Evolutionary conservation across 176 grass and related monocot genomes (phyloP).

Genomic region (Paspalum notatum): DNA sequence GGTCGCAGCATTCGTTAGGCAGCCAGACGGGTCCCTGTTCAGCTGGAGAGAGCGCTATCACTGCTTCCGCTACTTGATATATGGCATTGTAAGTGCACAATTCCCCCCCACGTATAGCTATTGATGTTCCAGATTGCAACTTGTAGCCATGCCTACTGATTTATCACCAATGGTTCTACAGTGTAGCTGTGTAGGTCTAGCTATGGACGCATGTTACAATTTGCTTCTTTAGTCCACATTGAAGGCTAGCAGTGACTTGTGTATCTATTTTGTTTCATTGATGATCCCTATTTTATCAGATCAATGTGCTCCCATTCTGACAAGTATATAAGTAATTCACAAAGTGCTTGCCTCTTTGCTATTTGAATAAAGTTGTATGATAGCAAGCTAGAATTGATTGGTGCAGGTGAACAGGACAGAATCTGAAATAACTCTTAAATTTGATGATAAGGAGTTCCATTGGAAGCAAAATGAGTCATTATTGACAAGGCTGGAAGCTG

Average conservation of each 20-base stretch:
- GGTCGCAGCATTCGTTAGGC: conserved; percentile 79
- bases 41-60: conserved; percentile 89
- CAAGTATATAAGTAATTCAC: not conserved
- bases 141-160: not conserved
- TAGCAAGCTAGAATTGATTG: conserved; percentile 30
- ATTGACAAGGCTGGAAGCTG: conserved; percentile 75
- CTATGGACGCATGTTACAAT: not conserved
- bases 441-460: conserved; percentile 62
- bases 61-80: conserved; percentile 83
- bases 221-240: not conserved
- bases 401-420: conserved; percentile 85
- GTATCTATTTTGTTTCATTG: not conserved
- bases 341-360: not conserved
- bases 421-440: conserved; percentile 63
- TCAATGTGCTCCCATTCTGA: not conserved
- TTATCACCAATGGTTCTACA: not conserved
- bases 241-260: not conserved
- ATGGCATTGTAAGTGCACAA: conserved; percentile 71
- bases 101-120: not conserved
- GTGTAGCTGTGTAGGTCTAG: too few relatives aligned
- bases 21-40: conserved; percentile 90
- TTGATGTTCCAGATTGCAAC: not conserved
- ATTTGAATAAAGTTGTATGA: conserved; percentile 37
- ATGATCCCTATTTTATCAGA: not conserved
- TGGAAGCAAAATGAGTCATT: conserved; percentile 67